Evolutionary conservation across 2,329 filamentous ascomycete species (phyloP), one percentile per base, ranked within the genome.

Genomic region (Myriosclerotinia scirpicola): DNA sequence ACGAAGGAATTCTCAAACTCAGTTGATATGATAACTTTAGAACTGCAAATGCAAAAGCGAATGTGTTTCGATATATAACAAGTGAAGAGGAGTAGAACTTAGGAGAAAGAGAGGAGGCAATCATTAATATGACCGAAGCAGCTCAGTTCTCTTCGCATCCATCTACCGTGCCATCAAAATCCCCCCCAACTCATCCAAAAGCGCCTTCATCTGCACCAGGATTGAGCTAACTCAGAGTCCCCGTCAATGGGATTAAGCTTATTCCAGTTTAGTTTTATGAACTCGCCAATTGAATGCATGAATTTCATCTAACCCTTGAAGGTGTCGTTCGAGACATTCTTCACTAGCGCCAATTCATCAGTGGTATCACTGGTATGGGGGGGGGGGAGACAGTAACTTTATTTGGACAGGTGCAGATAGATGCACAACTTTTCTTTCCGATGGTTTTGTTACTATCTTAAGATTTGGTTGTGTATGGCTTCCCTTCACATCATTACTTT

Each of bases 201-300:
- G 44, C 58, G 30, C 58, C 58, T 61, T 46, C 59, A 42, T 62
- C 59, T 62, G 59, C 59, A 61, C 20, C 46, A 20, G 26, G 42
- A 62, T 62, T 26, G 5, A 40, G 59, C 44, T 62, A 61, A 34
- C 11, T 22, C 30, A 17, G 14, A 15, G 50, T 22, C 58, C 40
- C 30, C 15, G 34, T 11, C 2, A 22, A 50, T 15, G 1, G 14
- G 7, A 50, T 52, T 26, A 14, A 62, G 36, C 34, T n/a, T 62
- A 12, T 26, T 30, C 22, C 12, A 34, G 30, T 14, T 40, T 40
- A 42, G 15, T 2, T 30, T 30, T 1, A 3, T 20, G 0, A 7
- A 17, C 40, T 12, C 26, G 36, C 26, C 22, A 34, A 64, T 64
- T 1, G 12, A 46, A 34, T 44, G 14, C 11, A 44, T 52, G 20